Base-by-base conservation (phyloP, 2,329 filamentous ascomycete genomes). In the Aspergillus awamori region DNA sequence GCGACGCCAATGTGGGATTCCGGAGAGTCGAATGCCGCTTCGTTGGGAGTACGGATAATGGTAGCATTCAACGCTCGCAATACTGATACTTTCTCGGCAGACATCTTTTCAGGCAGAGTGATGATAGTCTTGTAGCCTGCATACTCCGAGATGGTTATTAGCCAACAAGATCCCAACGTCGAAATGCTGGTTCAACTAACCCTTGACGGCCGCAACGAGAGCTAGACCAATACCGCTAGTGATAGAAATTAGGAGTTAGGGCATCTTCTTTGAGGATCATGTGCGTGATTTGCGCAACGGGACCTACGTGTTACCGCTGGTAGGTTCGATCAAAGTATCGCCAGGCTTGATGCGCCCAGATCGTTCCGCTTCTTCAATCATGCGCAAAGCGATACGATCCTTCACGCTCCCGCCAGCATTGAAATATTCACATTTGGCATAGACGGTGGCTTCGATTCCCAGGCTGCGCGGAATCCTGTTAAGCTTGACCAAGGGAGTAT, bases 81-180 rank as follows among this genome's bases (percentile, higher is more conserved):
- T 28, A 99, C 95, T 2, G 94, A 90, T 41, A 99, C 95, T 80
- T 99, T 99, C 80, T 99, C 95, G 52, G 93, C 91, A 1, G 93
- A 97, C 95, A 99, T 99, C 84, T 99, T 99, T 81, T 99, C 95
- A 55, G 95, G 95, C 49, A 99, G 87, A 10, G 95, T 99, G 77
- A 99, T 99, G 80, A 99, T 98, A 43, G 93, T 96, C 80, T 94
- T 94, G 84, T 98, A 99, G 67, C 93, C 78, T 79, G 48, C 4
- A 47, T 11, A n/a, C 22, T 45, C 20, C 49, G 38, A 24, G 33
- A 22, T 8, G 10, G 30, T 24, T 7, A 52, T 59, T 17, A 57
- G 61, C 47, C 8, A 47, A 41, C 8, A 10, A 30, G 28, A 56
- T 60, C 20, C 20, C 5, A 53, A 20, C 22, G 30, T 51, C 57